Evolutionary conservation across 2,329 filamentous ascomycete species (phyloP), one percentile per base, ranked within the genome.

Genomic region (Tolypocladium nubicola): DNA sequence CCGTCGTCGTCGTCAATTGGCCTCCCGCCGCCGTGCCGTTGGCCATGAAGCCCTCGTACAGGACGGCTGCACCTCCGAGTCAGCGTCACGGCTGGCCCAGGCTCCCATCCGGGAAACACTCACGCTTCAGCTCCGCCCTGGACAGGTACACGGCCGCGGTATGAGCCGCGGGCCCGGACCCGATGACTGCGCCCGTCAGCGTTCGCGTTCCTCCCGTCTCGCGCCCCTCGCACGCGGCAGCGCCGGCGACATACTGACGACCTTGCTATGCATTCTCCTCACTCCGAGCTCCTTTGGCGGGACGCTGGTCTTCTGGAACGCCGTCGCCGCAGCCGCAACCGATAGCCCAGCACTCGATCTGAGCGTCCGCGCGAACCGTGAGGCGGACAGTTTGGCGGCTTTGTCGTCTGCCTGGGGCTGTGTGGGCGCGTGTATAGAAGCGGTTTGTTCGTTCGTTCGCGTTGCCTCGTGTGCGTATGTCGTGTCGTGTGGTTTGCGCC

Each of bases 1-100:
- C 95, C 68, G 96, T 97, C 57, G 94, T 99, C 33, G 95, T 99
- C 57, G 95, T 99, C 65, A 99, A 82, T 80, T 99, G 94, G 58
- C 94, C 94, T 65, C 94, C 94, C 50, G 94, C 90, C 8, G 94
- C 94, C 67, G 95, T 96, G 68, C 93, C 94, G 70, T 97, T 94
- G 67, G 94, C 94, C 73, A 99, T 86, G 82, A 99, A 96, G 66
- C 94, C 94, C 78, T 99, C 94, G 72, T 97, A 99, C 65, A 99
- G 81, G 61, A 97, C 89, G 61, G 94, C 84, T 84, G 61, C 30
- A 6, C 1, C 7, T 13, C 37, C 33, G 8, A 13, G 16, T 43
- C 40, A 37, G 11, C 13, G 16, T 23, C 19, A 13, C 21, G 14
- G 4, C 26, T 23, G 33, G 52, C 23, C 53, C 26, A 30, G 21